Base-by-base conservation (phyloP, 1,284 basidiomycete species). In the Heliocybe sulcata region DNA sequence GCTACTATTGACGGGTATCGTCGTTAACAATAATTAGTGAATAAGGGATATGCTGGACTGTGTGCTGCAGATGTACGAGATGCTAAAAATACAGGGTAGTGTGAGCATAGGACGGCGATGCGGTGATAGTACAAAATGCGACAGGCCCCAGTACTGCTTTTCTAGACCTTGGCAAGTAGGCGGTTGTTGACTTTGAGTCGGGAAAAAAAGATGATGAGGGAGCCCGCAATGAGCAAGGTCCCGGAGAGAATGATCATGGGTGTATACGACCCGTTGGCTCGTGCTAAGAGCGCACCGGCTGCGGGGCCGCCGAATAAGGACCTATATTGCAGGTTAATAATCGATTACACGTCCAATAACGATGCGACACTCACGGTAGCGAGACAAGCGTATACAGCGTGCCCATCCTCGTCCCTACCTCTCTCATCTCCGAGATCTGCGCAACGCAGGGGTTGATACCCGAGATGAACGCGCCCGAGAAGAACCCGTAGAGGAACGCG, bases 341-440 rank as follows among this genome's bases (percentile, higher is more conserved):
- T 8, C 33, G 31, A 9, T 6, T 16, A 22, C 49, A 42, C 14
- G 11, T 20, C 11, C 3, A 11, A 51, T 11, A 11, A 11, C 3
- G 16, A 22, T 9, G 31, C 8, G 22, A 45, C 10, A 82, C 84
- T 74, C 64, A 87, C 84, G 83, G 82, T 48, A 86, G 72, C 0
- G 85, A 82, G 25, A 85, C 77, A 19, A 83, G 66, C 25, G 72
- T 80, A 60, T 86, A 87, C 49, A 86, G 61, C 56, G 79, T 69
- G 19, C 84, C 84, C 38, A 87, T 79, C 45, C 82, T 72, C 19
- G 74, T 73, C 2, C 85, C 84, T 53, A 85, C 77, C 62, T 79
- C 74, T 9, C 68, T 60, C n/a, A 76, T 68, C 27, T 81, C 75
- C 27, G 56, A 84, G 55, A 64, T 74, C 64, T 74, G 64, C 47